Base-by-base conservation (phyloP, 495 filamentous ascomycete species). In the Baudoinia panamericana region DNA sequence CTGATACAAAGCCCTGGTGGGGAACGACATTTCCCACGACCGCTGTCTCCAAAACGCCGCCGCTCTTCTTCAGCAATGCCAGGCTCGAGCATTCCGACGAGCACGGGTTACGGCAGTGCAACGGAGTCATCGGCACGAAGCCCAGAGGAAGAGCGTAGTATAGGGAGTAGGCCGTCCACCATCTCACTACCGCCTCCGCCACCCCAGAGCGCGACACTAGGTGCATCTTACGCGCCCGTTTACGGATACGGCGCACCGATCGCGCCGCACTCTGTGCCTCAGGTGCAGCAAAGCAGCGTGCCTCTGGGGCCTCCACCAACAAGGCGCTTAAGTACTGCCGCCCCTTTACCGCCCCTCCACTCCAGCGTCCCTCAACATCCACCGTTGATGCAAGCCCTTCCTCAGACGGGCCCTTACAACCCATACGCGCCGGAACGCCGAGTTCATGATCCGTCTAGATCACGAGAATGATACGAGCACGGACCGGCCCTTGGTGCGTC, bases 21-120 rank as follows among this genome's bases (percentile, higher is more conserved):
- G 8, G 58, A 59, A 9, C 46, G 54, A 30, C 52, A 60, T 34
- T 58, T 59, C 33, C 53, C 59, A 2, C 48, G 61, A 2, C 59
- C 59, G 2, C 23, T 34, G 1, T 62, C 59, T 20, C 61, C 61
- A 22, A 23, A 40, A 17, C 39, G 37, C 4, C 43, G 45, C 10
- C 39, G 48, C 6, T 42, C 48, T 1, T 51, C 43, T 10, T 36
- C 36, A 5, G 40, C 30, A 9, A 24, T 27, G 22, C 8, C 19
- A 8, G 31, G 39, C 11, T 21, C 45, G 9, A 26, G 24, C 13
- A 29, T 16, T 8, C 6, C 11, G 6, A 21, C 9, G 17, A 19
- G 25, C 5, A 20, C 9, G 4, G n/a, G 25, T 16, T 40, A 30
- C 38, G 36, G 35, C 13, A 17, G 36, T 16, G 43, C 11, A 13